Evolutionary conservation across 2,329 filamentous ascomycete species (phyloP).

Genomic region (Fusarium cyanostomum): DNA sequence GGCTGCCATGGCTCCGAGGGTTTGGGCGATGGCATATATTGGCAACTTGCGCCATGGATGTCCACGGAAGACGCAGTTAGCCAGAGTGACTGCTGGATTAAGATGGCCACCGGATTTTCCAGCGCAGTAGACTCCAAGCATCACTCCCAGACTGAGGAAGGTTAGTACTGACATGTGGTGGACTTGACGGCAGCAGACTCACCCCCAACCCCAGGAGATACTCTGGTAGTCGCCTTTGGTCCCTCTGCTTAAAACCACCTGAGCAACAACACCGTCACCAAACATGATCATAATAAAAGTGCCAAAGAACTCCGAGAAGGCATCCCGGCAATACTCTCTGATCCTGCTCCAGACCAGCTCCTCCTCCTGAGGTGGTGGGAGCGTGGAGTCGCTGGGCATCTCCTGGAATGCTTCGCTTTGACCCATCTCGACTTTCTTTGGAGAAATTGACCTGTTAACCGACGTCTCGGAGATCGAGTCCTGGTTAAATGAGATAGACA

Average conservation of each 20-base stretch:
- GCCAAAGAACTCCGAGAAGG: conserved; percentile 74
- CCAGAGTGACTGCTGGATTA: conserved; percentile 76
- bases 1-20: conserved; percentile 73
- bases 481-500: conserved; percentile 43
- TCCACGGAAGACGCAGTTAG: conserved; percentile 73
- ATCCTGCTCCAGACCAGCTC: conserved; percentile 61
- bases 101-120: conserved; percentile 74
- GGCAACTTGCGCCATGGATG: conserved; percentile 76
- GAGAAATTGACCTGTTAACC: conserved; percentile 45
- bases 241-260: conserved; percentile 67
- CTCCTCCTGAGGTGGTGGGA: conserved; percentile 33
- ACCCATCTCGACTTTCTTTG: conserved; percentile 48
- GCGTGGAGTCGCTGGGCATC: conserved; percentile 26
- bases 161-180: neutral
- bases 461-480: conserved; percentile 50
- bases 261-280: conserved; percentile 76
- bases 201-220: conserved; percentile 62
- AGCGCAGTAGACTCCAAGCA: conserved; percentile 74
- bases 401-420: conserved; percentile 38
- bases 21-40: conserved; percentile 71
- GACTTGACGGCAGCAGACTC: conserved; percentile 35
- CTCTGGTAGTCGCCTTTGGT: conserved; percentile 60
- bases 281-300: conserved; percentile 75
- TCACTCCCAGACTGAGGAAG: conserved; percentile 65
- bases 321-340: conserved; percentile 62